Percentiles rank a stretch among this genome's conserved stretches.
Evolutionary conservation across 73 alveolate genomes (phyloP).

Genomic region (Durusdinium trenchii): DNA sequence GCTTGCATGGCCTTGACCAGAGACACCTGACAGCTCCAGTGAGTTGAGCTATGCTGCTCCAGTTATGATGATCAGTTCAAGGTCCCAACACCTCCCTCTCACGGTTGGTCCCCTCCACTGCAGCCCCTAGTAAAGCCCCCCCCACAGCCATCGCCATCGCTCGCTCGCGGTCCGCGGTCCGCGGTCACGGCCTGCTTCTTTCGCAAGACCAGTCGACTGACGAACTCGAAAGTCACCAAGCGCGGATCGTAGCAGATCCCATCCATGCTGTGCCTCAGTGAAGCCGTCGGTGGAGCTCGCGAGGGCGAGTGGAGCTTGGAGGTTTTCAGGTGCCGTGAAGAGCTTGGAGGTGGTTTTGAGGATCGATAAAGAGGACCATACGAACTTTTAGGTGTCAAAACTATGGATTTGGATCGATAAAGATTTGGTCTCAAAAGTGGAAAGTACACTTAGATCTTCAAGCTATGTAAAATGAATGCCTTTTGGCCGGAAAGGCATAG

Average conservation of each 20-base stretch:
- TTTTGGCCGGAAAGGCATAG: too few relatives aligned
- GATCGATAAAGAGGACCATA: not conserved
- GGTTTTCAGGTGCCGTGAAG: not conserved
- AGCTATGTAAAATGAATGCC: too few relatives aligned
- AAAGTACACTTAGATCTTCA: not conserved
- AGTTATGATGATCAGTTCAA: not conserved
- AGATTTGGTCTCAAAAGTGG: not conserved
- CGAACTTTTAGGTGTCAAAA: not conserved
- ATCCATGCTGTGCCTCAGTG: constrained; percentile 54
- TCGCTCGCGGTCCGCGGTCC: not conserved
- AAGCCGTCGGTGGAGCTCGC: not conserved
- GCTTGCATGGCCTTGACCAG: constrained; percentile 68
- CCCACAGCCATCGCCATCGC: too few relatives aligned
- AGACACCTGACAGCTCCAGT: not conserved
- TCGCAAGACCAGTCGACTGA: constrained; percentile 59
- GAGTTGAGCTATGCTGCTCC: not conserved
- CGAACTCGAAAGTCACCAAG: constrained; percentile 53
- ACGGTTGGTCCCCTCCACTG: too few relatives aligned
- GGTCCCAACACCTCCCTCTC: too few relatives aligned
- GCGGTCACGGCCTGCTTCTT: constrained; percentile 55
- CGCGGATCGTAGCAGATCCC: constrained; percentile 83
- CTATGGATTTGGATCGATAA: not conserved
- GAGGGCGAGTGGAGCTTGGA: not conserved
- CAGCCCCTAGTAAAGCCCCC: too few relatives aligned
- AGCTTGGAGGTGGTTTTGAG: not conserved